A percentile compares a stretch with the other conserved stretches of the same genome.
Conservation (phyloP, 1,284 basidiomycete species). For the Vanrija sp. region DNA sequence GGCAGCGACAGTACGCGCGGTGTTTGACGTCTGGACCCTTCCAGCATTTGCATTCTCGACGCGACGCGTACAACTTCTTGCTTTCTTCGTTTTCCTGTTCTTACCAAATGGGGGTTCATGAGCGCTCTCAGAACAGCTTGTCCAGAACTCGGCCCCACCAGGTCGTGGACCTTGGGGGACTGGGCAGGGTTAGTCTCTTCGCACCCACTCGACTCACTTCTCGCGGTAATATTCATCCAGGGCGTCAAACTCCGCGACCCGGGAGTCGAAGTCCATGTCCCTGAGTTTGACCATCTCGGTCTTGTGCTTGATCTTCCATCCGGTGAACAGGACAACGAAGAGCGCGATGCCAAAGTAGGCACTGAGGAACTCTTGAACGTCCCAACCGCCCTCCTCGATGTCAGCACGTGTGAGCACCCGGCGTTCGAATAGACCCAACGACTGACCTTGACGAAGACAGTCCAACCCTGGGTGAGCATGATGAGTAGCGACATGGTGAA, state of each 20-base stretch:
- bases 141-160: neutral
- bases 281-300: conserved; percentile 4
- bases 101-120: no score
- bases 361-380: conserved; percentile 7
- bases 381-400: conserved; percentile 3
- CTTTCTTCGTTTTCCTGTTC: no score
- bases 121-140: neutral
- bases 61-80: no score
- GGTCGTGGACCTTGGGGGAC: neutral
- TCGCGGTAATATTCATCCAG: conserved; percentile 11
- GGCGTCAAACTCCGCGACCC: conserved; percentile 10
- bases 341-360: conserved; percentile 19
- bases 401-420: neutral
- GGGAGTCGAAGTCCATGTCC: conserved; percentile 12
- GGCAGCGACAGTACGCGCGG: no score
- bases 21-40: no score
- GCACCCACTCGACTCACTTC: neutral
- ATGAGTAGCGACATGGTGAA: conserved; percentile 5
- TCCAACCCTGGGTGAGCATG: conserved; percentile 18
- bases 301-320: conserved; percentile 15
- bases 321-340: conserved; percentile 9
- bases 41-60: no score
- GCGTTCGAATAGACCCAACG: no score
- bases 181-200: no score
- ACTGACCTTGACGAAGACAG: conserved; percentile 11